phyloP scores from a whole-genome alignment of 208 protist species.

The Trypanosoma lewisi region DNA sequence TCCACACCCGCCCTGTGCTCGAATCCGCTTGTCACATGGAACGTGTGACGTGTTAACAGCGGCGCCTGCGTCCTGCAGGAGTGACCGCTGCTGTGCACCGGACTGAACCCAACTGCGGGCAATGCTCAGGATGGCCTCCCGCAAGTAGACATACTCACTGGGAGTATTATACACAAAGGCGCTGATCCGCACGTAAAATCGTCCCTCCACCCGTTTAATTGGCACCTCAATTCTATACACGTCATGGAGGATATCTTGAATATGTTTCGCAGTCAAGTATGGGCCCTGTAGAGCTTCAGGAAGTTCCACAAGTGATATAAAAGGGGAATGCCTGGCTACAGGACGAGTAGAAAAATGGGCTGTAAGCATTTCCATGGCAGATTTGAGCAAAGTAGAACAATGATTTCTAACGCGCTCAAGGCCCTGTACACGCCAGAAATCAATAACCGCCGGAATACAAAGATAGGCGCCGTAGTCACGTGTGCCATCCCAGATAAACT shows the following conservation, averaged over 20 bases:
- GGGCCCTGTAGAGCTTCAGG: conserved; percentile 66
- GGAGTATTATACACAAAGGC: conserved; percentile 89
- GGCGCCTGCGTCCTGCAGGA: not conserved
- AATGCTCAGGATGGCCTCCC: conserved; percentile 67
- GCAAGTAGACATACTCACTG: conserved; percentile 79
- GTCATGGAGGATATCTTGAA: conserved; percentile 79
- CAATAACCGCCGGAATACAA: conserved; percentile 66
- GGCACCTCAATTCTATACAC: conserved; percentile 83
- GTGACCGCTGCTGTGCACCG: conserved; percentile 10
- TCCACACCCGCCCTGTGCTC: conserved; percentile 52
- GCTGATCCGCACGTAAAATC: conserved; percentile 83
- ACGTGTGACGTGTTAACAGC: conserved; percentile 1
- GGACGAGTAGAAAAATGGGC: conserved; percentile 53
- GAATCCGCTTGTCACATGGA: conserved; percentile 58
- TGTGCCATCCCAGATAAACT: conserved; percentile 92
- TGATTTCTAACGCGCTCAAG: conserved; percentile 51
- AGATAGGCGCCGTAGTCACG: conserved; percentile 85
- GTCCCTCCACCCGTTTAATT: conserved; percentile 78
- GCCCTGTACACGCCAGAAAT: conserved; percentile 76
- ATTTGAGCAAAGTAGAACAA: conserved; percentile 49
- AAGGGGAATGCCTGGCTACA: conserved; percentile 65
- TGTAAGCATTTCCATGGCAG: conserved; percentile 68
- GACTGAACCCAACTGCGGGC: conserved; percentile 46
- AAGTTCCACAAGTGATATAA: conserved; percentile 88
- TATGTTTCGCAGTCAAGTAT: conserved; percentile 66